Conservation (phyloP, 306 rosid species). For the Casuarina cunninghamiana region DNA sequence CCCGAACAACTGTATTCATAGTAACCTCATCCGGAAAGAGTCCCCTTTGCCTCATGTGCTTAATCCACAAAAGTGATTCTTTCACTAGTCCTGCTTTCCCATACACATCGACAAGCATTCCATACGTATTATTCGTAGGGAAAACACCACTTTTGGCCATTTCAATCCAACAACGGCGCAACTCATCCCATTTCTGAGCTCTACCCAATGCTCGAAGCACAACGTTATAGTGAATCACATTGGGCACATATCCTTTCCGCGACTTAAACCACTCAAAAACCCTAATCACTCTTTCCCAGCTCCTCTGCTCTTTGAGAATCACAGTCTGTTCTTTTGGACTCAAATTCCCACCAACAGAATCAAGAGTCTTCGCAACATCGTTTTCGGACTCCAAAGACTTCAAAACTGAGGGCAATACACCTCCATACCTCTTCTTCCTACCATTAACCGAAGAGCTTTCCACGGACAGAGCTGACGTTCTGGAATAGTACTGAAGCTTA, state of each 20-base stretch:
- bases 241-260: constrained; percentile 50
- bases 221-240: constrained; percentile 86
- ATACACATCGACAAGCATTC: constrained; percentile 81
- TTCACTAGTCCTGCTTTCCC: constrained; percentile 78
- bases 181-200: constrained; percentile 79
- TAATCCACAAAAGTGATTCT: constrained; percentile 87
- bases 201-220: constrained; percentile 74
- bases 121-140: constrained; percentile 71
- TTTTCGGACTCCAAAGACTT: constrained; percentile 36
- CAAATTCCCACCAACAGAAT: constrained; percentile 38
- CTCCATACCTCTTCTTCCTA: constrained; percentile 47
- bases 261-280: constrained; percentile 79
- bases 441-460: constrained; percentile 29
- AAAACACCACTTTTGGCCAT: constrained; percentile 66
- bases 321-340: constrained; percentile 68
- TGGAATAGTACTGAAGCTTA: constrained; percentile 48
- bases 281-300: constrained; percentile 59
- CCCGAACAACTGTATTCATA: constrained; percentile 79
- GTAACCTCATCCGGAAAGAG: constrained; percentile 88
- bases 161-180: constrained; percentile 77
- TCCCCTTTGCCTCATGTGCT: constrained; percentile 72
- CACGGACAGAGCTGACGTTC: constrained; percentile 33
- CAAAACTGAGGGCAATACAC: constrained; percentile 52
- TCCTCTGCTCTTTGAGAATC: constrained; percentile 59
- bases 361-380: constrained; percentile 50